A percentile compares a stretch with the other conserved stretches of the same genome.
These are phyloP conservation scores for Cantharellus cinnabarinus DNA, from an alignment of 768 basidiomycete genomes.

Conservation along the genomic window DNA sequence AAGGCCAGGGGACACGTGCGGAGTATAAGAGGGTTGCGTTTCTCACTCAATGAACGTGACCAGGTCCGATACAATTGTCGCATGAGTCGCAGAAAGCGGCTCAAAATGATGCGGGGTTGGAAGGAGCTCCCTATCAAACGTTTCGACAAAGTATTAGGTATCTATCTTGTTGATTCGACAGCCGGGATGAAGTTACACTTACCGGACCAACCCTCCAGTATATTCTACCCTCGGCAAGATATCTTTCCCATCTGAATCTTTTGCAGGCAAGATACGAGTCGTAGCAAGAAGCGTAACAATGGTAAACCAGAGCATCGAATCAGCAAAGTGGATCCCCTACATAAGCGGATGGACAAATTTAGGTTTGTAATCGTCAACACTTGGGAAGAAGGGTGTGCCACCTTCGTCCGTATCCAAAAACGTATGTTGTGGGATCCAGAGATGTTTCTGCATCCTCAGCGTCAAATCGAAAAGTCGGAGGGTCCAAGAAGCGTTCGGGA, in stretches of 20 bases:
- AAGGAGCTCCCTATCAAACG: too few relatives aligned
- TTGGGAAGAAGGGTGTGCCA: not conserved
- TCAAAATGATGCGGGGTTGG: too few relatives aligned
- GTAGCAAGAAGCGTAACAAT: not conserved
- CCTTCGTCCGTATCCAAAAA: not conserved
- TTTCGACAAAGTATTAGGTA: too few relatives aligned
- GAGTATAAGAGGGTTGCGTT: too few relatives aligned
- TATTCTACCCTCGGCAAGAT: not conserved
- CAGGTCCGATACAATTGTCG: too few relatives aligned
- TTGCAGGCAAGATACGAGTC: not conserved
- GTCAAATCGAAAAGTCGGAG: too few relatives aligned
- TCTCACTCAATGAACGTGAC: too few relatives aligned
- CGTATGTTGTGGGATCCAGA: not conserved
- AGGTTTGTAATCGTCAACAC: not conserved
- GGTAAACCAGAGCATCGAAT: not conserved
- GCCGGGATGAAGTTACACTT: not conserved
- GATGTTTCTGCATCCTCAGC: not conserved
- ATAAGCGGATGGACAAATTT: not conserved
- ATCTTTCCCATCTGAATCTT: not conserved
- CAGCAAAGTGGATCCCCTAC: not conserved
- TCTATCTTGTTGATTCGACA: too few relatives aligned
- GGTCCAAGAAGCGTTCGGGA: slow-evolving; percentile 2
- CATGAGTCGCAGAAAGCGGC: too few relatives aligned
- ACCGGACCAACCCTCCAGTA: not conserved
- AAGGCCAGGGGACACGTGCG: too few relatives aligned